Evolutionary conservation across 2,329 filamentous ascomycete species (phyloP).

Genomic region (Aotearoamyces nothofagi): DNA sequence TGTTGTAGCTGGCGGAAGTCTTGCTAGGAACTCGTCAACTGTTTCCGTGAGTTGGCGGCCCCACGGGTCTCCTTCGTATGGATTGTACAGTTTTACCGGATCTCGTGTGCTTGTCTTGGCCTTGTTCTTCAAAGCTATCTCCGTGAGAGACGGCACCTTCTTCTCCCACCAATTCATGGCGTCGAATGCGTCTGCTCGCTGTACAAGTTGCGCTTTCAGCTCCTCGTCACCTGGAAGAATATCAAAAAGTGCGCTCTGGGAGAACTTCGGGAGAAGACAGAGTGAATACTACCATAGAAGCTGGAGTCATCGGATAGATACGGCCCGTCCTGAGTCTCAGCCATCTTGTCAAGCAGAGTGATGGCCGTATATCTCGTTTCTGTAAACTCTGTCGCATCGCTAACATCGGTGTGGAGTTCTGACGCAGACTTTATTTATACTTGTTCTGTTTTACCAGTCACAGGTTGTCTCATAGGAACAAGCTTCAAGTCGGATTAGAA

Average conservation of each 20-base stretch:
- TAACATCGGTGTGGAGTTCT: too few relatives aligned
- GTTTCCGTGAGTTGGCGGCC: constrained; percentile 52
- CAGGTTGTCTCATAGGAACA: too few relatives aligned
- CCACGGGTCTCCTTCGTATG: constrained; percentile 32
- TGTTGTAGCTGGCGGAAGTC: constrained; percentile 53
- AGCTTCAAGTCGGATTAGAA: too few relatives aligned
- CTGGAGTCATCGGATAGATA: constrained; percentile 30
- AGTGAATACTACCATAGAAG: constrained; percentile 41
- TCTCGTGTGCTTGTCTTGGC: constrained; percentile 1
- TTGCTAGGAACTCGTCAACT: constrained; percentile 46
- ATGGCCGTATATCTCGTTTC: too few relatives aligned
- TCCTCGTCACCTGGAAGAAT: constrained; percentile 35
- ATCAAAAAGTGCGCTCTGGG: too few relatives aligned
- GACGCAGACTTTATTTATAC: too few relatives aligned
- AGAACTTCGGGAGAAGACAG: too few relatives aligned
- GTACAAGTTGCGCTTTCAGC: constrained; percentile 29
- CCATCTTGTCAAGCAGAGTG: too few relatives aligned
- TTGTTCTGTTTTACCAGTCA: too few relatives aligned
- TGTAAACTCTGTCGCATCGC: too few relatives aligned
- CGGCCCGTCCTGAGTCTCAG: too few relatives aligned
- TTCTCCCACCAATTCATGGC: constrained; percentile 31
- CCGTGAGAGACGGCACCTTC: constrained; percentile 18
- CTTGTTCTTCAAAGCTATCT: constrained; percentile 15
- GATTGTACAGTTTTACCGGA: constrained; percentile 32
- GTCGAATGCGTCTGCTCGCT: constrained; percentile 35